Conservation (phyloP, 768 basidiomycete species). For the Tricholoma matsutake region DNA sequence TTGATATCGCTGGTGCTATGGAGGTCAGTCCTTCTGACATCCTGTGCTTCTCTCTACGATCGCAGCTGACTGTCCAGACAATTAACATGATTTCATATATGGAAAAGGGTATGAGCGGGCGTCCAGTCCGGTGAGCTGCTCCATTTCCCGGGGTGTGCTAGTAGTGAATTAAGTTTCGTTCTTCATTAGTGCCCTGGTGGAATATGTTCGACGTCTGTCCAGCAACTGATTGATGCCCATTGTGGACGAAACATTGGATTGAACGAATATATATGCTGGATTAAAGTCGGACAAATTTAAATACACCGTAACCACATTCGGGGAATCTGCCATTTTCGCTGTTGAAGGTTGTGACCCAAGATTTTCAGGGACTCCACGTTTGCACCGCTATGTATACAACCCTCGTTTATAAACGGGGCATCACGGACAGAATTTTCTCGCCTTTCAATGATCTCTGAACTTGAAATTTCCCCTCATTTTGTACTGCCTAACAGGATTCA, state of each 20-base stretch:
- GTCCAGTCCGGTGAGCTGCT: conserved; percentile 68
- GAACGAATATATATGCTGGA: neutral
- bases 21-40: conserved; percentile 41
- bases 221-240: neutral
- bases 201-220: neutral
- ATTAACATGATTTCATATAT: conserved; percentile 58
- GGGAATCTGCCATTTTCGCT: too few relatives aligned
- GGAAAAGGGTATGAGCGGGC: conserved; percentile 76
- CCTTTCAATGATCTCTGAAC: too few relatives aligned
- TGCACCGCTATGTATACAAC: too few relatives aligned
- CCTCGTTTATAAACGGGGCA: too few relatives aligned
- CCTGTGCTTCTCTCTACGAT: neutral
- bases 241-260: neutral
- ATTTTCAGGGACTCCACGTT: too few relatives aligned
- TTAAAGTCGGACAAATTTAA: too few relatives aligned
- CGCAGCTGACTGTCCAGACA: conserved; percentile 30
- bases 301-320: too few relatives aligned
- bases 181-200: neutral
- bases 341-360: too few relatives aligned
- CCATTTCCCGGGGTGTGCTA: neutral
- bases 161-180: neutral
- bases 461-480: too few relatives aligned
- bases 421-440: too few relatives aligned
- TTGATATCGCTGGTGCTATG: conserved; percentile 82
- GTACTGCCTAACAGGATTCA: too few relatives aligned